A percentile compares a stretch with the other conserved stretches of the same genome.
phyloP scores from a whole-genome alignment of 1,284 basidiomycete genomes.

The Phlebopus sp. region DNA sequence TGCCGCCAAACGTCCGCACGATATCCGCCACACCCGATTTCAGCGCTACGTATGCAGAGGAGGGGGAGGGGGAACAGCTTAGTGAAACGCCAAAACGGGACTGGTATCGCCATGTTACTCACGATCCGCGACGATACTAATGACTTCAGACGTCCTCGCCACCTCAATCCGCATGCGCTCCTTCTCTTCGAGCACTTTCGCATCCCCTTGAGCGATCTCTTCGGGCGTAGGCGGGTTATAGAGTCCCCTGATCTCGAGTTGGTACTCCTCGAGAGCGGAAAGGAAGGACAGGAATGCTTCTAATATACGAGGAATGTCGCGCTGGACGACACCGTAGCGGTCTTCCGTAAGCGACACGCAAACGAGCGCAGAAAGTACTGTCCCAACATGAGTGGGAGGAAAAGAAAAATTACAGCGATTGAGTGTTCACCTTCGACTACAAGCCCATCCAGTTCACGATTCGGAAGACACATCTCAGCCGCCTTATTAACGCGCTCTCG shows the following conservation, averaged over 20 bases:
- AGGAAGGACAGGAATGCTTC: constrained; percentile 73
- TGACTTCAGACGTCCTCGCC: constrained; percentile 48
- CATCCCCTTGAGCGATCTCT: constrained; percentile 35
- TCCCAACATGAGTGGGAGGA: no score
- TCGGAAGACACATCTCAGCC: constrained; percentile 54
- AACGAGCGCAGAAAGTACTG: constrained; percentile 69
- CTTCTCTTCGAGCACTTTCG: constrained; percentile 23
- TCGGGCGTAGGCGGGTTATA: constrained; percentile 37
- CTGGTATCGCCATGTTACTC: no score
- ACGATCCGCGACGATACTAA: constrained; percentile 63
- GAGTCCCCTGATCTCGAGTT: constrained; percentile 41
- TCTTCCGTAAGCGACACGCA: constrained; percentile 77
- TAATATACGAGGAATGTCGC: constrained; percentile 76
- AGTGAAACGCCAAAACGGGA: no score
- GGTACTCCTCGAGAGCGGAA: constrained; percentile 61
- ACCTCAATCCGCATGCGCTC: constrained; percentile 42
- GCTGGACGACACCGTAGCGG: constrained; percentile 77
- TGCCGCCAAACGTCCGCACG: constrained; percentile 71
- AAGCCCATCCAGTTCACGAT: constrained; percentile 56
- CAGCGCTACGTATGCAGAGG: constrained; percentile 63
- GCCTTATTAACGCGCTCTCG: constrained; percentile 50
- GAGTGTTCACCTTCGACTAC: constrained; percentile 51
- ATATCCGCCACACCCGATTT: constrained; percentile 67
- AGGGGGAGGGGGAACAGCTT: no score
- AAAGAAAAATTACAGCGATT: no score